phyloP scores from a whole-genome alignment of 2,329 filamentous ascomycete genomes.

The Elsinoe fawcettii region DNA sequence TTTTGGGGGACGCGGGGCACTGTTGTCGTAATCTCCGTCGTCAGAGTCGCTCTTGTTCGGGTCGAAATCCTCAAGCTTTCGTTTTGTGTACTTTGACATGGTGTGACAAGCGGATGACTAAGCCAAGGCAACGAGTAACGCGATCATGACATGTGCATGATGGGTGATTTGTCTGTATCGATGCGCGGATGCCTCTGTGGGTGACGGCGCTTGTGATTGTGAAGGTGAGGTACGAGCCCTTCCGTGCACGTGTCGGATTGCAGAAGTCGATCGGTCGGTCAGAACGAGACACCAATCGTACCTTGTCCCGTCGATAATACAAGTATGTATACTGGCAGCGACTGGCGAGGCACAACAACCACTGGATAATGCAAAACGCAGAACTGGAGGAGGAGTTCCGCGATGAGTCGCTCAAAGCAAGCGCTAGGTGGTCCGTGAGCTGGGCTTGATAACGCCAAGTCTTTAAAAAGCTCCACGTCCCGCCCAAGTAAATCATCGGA shows the following conservation, averaged over 20 bases:
- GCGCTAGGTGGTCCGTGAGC: constrained; percentile 10
- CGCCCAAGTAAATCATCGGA: constrained; percentile 7
- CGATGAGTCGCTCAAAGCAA: constrained; percentile 1
- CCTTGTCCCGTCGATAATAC: neutral
- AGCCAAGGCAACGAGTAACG: neutral
- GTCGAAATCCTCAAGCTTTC: constrained; percentile 32
- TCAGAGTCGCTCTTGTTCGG: constrained; percentile 32
- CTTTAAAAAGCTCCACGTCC: constrained; percentile 2
- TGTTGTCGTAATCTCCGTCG: constrained; percentile 31
- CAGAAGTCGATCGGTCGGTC: neutral
- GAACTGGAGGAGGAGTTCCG: neutral
- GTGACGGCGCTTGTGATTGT: neutral
- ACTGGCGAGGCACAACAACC: neutral
- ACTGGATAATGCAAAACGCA: neutral
- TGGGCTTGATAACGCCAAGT: constrained; percentile 10
- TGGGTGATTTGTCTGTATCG: neutral
- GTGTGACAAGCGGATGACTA: constrained; percentile 6
- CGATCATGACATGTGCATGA: constrained; percentile 4
- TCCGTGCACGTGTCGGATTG: neutral
- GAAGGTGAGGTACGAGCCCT: neutral
- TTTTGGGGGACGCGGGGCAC: constrained; percentile 20
- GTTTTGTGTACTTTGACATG: constrained; percentile 26
- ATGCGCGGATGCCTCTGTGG: neutral
- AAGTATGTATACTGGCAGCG: neutral
- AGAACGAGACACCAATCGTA: neutral